Conservation (phyloP, 2,329 filamentous ascomycete species). For the Hysterium pulicare region DNA sequence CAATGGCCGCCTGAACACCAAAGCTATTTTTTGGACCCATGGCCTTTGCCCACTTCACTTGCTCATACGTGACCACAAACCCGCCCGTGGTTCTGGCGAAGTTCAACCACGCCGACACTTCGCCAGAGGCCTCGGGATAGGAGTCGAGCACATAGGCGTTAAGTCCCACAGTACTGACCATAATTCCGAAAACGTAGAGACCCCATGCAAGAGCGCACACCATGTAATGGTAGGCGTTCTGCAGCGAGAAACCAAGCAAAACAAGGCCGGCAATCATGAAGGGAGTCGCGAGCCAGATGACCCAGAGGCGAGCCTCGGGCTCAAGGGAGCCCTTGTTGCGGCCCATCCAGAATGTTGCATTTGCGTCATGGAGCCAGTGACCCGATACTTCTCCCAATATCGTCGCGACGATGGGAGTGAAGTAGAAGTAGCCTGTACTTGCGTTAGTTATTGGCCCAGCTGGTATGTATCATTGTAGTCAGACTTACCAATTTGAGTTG, state of each 20-base stretch:
- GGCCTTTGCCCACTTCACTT: constrained; percentile 21
- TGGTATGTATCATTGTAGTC: constrained; percentile 10
- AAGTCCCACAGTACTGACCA: constrained; percentile 29
- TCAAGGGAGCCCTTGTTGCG: constrained; percentile 27
- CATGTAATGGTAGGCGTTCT: constrained; percentile 30
- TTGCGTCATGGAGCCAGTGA: constrained; percentile 37
- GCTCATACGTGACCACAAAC: constrained; percentile 28
- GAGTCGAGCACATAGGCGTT: constrained; percentile 34
- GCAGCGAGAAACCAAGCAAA: constrained; percentile 30
- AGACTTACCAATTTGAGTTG: constrained; percentile 18
- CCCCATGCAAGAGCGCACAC: constrained; percentile 34
- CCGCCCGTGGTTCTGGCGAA: constrained; percentile 24
- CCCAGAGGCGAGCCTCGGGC: constrained; percentile 32
- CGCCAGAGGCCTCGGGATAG: constrained; percentile 25
- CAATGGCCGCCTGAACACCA: constrained; percentile 26
- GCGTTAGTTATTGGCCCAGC: constrained; percentile 18
- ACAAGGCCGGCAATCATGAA: constrained; percentile 32
- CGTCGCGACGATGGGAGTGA: constrained; percentile 35
- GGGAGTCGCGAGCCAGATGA: constrained; percentile 27
- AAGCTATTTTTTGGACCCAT: constrained; percentile 21
- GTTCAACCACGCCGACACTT: constrained; percentile 23
- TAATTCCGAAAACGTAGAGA: constrained; percentile 30
- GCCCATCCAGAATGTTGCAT: constrained; percentile 29
- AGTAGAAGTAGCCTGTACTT: constrained; percentile 27
- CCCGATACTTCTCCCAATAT: constrained; percentile 32